Evolutionary conservation across 495 filamentous ascomycete genomes (phyloP).

Genomic region (Elasticomyces elasticus): DNA sequence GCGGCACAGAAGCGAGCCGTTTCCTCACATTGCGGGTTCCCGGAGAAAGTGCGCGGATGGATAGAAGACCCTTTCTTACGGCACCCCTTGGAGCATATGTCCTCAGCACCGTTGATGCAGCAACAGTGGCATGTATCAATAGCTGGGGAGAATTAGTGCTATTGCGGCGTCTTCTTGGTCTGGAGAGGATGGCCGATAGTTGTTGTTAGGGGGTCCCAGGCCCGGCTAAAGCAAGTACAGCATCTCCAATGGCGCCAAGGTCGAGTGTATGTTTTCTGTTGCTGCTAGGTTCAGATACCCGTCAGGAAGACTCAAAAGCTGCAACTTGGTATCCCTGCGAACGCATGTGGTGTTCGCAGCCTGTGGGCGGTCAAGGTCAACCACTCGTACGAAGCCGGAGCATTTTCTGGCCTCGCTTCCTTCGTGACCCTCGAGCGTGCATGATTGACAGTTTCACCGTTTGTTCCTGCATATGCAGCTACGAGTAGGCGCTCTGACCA

Average conservation of each 20-base stretch:
- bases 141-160: not conserved
- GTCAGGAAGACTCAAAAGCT: not conserved
- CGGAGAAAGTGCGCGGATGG: not conserved
- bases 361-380: too few relatives aligned
- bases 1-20: not conserved
- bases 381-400: too few relatives aligned
- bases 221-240: not conserved
- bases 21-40: not conserved
- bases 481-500: not conserved
- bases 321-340: too few relatives aligned
- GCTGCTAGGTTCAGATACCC: not conserved
- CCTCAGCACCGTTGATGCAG: not conserved
- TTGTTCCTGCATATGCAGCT: not conserved
- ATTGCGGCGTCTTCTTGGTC: not conserved
- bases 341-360: too few relatives aligned
- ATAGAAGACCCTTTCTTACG: conserved; percentile 1
- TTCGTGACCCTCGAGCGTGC: too few relatives aligned
- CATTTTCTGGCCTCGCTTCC: too few relatives aligned
- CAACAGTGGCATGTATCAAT: not conserved
- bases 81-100: conserved; percentile 3
- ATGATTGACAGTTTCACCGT: not conserved
- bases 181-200: not conserved
- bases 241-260: too few relatives aligned
- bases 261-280: not conserved
- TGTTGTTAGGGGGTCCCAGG: not conserved